A percentile compares a stretch with the other conserved stretches of the same genome.
phyloP scores from a whole-genome alignment of 495 filamentous ascomycete species.

The Hyaloscypha hepaticicola region DNA sequence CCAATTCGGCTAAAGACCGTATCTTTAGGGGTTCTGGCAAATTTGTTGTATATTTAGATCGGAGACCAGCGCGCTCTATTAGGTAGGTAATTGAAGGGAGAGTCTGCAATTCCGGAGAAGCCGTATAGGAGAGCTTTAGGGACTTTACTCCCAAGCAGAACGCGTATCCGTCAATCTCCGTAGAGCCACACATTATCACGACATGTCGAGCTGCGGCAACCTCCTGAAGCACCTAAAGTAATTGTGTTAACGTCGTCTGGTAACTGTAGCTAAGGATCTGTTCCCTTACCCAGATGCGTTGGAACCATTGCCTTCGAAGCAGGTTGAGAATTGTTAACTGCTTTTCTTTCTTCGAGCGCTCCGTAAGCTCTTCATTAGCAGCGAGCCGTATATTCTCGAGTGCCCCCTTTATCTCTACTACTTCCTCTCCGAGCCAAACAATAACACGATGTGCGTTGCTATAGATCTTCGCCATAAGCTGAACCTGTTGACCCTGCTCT shows the following conservation, averaged over 20 bases:
- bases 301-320: constrained; percentile 33
- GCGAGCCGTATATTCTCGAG: constrained; percentile 22
- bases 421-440: constrained; percentile 36
- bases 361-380: not conserved
- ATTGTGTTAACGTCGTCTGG: constrained; percentile 12
- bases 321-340: constrained; percentile 19
- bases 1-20: constrained; percentile 21
- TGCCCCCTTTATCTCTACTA: constrained; percentile 23
- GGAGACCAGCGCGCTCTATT: constrained; percentile 29
- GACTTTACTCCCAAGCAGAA: constrained; percentile 17
- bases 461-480: constrained; percentile 39
- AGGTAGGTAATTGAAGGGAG: constrained; percentile 31
- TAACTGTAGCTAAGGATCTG: not conserved
- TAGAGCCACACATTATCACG: constrained; percentile 28
- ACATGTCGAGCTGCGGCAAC: constrained; percentile 34
- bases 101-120: constrained; percentile 7
- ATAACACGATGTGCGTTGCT: constrained; percentile 32
- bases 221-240: constrained; percentile 29
- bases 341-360: not conserved
- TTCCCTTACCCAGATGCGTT: constrained; percentile 35
- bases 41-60: constrained; percentile 22
- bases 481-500: constrained; percentile 30
- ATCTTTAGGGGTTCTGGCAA: constrained; percentile 20
- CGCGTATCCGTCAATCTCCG: constrained; percentile 24
- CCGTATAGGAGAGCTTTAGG: constrained; percentile 8